phyloP scores from a whole-genome alignment of 2,329 filamentous ascomycete species.

The Trichothecium sympodiale region DNA sequence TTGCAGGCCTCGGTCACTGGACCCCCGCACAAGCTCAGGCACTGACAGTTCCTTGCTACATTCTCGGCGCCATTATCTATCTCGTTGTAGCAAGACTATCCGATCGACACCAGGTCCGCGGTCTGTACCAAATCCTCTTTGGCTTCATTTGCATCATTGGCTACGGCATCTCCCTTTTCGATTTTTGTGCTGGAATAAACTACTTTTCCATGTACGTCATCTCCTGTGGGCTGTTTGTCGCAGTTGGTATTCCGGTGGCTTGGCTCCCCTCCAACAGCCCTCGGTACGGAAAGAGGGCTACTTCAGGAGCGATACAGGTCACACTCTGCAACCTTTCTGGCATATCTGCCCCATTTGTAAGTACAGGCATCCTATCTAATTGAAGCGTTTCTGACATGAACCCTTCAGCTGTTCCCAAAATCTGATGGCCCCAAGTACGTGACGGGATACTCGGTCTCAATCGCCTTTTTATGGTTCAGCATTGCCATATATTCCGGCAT shows the following conservation, averaged over 20 bases:
- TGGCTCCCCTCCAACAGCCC: slow-evolving; percentile 3
- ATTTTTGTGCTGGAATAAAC: slow-evolving; percentile 1
- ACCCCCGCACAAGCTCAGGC: neutral
- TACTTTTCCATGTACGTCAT: slow-evolving; percentile 4
- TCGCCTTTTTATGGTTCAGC: slow-evolving; percentile 25
- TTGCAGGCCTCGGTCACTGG: slow-evolving; percentile 1
- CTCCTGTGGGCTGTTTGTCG: slow-evolving; percentile 5
- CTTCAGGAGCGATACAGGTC: neutral
- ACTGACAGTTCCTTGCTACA: slow-evolving; percentile 50
- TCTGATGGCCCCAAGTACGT: neutral
- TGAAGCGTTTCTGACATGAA: no score
- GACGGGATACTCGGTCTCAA: slow-evolving; percentile 26
- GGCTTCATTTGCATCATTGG: slow-evolving; percentile 1
- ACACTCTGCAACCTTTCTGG: slow-evolving; percentile 2
- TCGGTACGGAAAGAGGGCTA: slow-evolving; percentile 2
- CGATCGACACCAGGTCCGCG: slow-evolving; percentile 28
- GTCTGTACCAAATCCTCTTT: slow-evolving; percentile 2
- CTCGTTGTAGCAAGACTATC: slow-evolving; percentile 42
- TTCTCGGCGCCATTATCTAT: slow-evolving; percentile 46
- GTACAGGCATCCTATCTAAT: no score
- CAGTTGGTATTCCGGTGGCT: slow-evolving; percentile 3
- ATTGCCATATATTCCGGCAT: slow-evolving; percentile 15
- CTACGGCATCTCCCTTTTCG: slow-evolving; percentile 2
- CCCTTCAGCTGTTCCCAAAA: neutral
- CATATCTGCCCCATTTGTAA: slow-evolving; percentile 2